These are phyloP conservation scores for Rhodotorula sp. DNA, from an alignment of 1,284 basidiomycete genomes.

Conservation along the genomic window DNA sequence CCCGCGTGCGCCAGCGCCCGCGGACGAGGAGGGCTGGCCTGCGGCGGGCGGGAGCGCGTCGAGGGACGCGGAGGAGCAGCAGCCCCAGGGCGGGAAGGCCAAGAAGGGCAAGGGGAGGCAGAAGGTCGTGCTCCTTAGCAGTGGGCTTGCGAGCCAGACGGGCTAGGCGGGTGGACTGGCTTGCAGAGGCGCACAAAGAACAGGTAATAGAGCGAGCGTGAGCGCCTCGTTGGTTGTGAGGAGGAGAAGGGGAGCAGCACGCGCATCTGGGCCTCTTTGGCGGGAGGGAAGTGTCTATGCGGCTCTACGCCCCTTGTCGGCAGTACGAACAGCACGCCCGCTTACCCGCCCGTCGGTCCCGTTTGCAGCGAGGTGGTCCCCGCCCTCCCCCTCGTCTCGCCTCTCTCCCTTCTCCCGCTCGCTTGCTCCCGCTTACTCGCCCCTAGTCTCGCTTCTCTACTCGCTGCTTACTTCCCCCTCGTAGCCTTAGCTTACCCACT, in stretches of 20 bases:
- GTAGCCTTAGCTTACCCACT: neutral
- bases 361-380: neutral
- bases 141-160: constrained; percentile 26
- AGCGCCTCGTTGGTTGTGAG: too few species aligned
- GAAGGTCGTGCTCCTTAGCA: constrained; percentile 35
- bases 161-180: neutral
- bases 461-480: neutral
- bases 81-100: neutral
- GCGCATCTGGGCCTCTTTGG: too few species aligned
- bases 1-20: constrained; percentile 10
- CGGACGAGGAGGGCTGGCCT: constrained; percentile 16
- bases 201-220: too few species aligned
- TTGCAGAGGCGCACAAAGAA: neutral
- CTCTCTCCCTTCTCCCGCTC: neutral
- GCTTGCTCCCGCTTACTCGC: neutral
- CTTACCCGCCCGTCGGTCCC: too few species aligned
- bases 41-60: neutral
- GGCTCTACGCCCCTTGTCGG: too few species aligned
- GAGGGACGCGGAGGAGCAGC: neutral
- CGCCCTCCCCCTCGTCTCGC: neutral
- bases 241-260: too few species aligned
- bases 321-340: too few species aligned
- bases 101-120: constrained; percentile 35
- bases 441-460: neutral
- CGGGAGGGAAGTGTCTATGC: too few species aligned